Conservation (phyloP, 331 rosid species). For the Telfairia occidentalis region DNA sequence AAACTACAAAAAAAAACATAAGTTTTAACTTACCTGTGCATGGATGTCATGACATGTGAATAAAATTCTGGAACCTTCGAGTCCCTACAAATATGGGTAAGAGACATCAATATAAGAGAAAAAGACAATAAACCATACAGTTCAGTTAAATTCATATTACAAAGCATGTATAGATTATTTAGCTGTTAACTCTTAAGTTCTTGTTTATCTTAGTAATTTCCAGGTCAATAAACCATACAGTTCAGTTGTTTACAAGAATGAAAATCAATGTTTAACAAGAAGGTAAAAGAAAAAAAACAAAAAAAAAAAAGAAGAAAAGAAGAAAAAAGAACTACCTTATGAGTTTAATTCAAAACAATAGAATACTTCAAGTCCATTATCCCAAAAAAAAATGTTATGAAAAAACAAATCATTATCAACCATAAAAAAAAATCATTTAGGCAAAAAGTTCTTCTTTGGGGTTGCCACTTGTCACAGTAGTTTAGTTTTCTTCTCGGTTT, state of each 20-base stretch:
- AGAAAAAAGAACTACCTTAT: no score
- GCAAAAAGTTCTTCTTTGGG: no score
- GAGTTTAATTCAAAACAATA: not conserved
- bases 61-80: conserved; percentile 55
- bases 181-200: not conserved
- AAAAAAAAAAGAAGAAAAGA: no score
- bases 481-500: not conserved
- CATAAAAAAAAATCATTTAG: no score
- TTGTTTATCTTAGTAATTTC: not conserved
- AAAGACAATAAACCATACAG: not conserved
- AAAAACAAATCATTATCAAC: no score
- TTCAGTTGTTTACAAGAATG: not conserved
- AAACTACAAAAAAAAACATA: conserved; percentile 7
- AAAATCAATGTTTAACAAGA: not conserved
- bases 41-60: conserved; percentile 68
- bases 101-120: not conserved
- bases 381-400: not conserved
- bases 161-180: not conserved
- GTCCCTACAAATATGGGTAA: conserved; percentile 49
- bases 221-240: not conserved
- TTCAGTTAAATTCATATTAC: no score
- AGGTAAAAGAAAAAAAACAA: not conserved
- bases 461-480: not conserved
- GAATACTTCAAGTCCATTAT: not conserved
- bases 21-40: conserved; percentile 48